A percentile compares a stretch with the other conserved stretches of the same genome.
These are phyloP conservation scores for Yarrowia hollandica DNA, from an alignment of 805 yeast species.

Conservation along the genomic window DNA sequence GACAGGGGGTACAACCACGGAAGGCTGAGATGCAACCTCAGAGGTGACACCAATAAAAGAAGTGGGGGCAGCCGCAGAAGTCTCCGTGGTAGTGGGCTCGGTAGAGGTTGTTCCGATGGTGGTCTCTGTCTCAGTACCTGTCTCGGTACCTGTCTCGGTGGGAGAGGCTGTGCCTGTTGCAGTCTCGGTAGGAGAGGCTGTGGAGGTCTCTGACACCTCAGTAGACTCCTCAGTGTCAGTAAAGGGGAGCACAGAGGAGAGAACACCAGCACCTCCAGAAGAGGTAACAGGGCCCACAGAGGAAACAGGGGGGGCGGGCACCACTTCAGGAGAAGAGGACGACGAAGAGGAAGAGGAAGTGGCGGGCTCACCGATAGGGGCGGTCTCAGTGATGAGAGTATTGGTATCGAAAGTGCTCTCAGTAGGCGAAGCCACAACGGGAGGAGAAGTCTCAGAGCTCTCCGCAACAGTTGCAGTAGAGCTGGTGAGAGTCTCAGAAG, in stretches of 20 bases:
- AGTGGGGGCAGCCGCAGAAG: not conserved
- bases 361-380: conserved; percentile 1
- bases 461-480: not conserved
- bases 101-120: not conserved
- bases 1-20: not conserved
- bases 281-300: conserved; percentile 4
- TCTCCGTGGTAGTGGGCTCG: not conserved
- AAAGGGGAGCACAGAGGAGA: conserved; percentile 6
- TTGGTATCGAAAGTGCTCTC: not conserved
- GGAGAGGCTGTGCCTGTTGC: not conserved
- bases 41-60: not conserved
- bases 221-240: conserved; percentile 8
- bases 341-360: not conserved
- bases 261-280: conserved; percentile 19
- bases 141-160: too few relatives aligned
- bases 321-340: not conserved
- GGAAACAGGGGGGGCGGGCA: not conserved
- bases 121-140: not conserved
- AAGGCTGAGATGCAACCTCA: conserved; percentile 4
- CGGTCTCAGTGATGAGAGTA: conserved; percentile 1
- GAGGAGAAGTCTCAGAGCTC: not conserved
- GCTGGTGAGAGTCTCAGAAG: not conserved
- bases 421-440: not conserved
- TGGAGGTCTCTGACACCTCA: not conserved
- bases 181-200: not conserved